A percentile compares a stretch with the other conserved stretches of the same genome.
These are phyloP conservation scores for Suillus brevipes DNA, from an alignment of 768 basidiomycete species.

Conservation along the genomic window DNA sequence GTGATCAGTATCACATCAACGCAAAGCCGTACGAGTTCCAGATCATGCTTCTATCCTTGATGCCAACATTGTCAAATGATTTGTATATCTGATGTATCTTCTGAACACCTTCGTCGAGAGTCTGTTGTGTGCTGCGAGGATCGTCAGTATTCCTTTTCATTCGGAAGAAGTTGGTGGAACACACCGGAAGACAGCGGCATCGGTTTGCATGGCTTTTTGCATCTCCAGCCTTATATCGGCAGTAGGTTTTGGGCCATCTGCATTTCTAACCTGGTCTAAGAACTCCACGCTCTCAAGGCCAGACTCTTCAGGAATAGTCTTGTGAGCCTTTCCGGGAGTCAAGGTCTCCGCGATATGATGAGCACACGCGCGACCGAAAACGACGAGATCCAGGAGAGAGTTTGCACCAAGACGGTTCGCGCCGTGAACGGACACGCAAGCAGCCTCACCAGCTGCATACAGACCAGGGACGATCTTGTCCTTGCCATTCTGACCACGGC, in stretches of 20 bases:
- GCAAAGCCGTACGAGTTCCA: slow-evolving; percentile 89
- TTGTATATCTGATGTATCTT: slow-evolving; percentile 86
- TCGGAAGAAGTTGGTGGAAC: slow-evolving; percentile 13
- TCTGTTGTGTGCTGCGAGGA: slow-evolving; percentile 69
- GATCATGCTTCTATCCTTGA: slow-evolving; percentile 99
- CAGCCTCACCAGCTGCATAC: slow-evolving; percentile 98
- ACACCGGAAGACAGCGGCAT: slow-evolving; percentile 95
- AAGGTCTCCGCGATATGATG: slow-evolving; percentile 94
- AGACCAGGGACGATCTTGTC: slow-evolving; percentile 94
- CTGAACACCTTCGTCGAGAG: slow-evolving; percentile 89
- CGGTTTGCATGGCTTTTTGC: slow-evolving; percentile 99
- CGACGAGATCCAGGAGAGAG: slow-evolving; percentile 97
- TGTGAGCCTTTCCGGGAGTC: slow-evolving; percentile 89
- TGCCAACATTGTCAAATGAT: slow-evolving; percentile 86
- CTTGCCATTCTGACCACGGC: slow-evolving; percentile 60
- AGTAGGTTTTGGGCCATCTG: slow-evolving; percentile 82
- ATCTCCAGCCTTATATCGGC: slow-evolving; percentile 90
- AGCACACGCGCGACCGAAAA: slow-evolving; percentile 98
- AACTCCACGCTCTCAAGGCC: slow-evolving; percentile 83
- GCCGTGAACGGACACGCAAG: slow-evolving; percentile 98
- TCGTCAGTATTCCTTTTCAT: slow-evolving; percentile 8
- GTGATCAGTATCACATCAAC: slow-evolving; percentile 5
- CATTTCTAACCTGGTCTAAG: slow-evolving; percentile 84
- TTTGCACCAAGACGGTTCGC: slow-evolving; percentile 99
- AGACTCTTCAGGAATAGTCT: slow-evolving; percentile 80